Evolutionary conservation across 768 basidiomycete species (phyloP).

Genomic region (Ramaria sp.): DNA sequence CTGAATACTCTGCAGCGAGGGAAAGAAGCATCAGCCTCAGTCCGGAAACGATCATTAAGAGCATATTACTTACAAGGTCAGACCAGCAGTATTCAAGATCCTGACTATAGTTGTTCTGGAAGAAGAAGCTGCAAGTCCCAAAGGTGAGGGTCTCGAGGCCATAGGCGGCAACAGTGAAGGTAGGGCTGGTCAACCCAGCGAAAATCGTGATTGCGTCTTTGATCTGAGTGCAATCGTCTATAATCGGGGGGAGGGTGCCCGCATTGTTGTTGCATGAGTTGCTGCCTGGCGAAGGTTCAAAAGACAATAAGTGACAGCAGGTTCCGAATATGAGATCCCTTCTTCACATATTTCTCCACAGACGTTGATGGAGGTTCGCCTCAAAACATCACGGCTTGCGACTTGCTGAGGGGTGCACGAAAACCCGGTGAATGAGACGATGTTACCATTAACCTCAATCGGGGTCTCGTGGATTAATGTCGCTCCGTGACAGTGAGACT

Average conservation of each 20-base stretch:
- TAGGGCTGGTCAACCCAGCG: neutral
- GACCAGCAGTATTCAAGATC: slow-evolving; percentile 2
- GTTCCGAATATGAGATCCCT: neutral
- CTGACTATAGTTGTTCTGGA: neutral
- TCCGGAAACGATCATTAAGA: neutral
- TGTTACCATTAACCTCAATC: neutral
- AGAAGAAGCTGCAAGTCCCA: slow-evolving; percentile 1
- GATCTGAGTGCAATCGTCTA: slow-evolving; percentile 1
- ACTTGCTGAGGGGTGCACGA: neutral
- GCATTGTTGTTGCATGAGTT: slow-evolving; percentile 6
- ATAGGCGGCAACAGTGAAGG: neutral
- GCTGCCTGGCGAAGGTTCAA: neutral
- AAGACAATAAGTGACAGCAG: neutral
- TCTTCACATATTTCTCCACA: neutral
- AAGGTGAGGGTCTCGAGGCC: neutral
- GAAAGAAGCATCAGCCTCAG: neutral
- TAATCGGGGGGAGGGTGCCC: slow-evolving; percentile 1
- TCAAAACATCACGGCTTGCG: neutral
- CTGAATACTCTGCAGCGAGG: neutral
- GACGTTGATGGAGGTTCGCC: neutral
- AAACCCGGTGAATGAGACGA: neutral
- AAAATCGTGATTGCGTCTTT: neutral
- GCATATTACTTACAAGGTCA: neutral
- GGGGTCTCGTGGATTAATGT: neutral
- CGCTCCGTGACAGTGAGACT: neutral